Evolutionary conservation across 164 flowering plant genomes (phyloP), one percentile per base, ranked within the genome.

Genomic region (Cinnamomum chago): DNA sequence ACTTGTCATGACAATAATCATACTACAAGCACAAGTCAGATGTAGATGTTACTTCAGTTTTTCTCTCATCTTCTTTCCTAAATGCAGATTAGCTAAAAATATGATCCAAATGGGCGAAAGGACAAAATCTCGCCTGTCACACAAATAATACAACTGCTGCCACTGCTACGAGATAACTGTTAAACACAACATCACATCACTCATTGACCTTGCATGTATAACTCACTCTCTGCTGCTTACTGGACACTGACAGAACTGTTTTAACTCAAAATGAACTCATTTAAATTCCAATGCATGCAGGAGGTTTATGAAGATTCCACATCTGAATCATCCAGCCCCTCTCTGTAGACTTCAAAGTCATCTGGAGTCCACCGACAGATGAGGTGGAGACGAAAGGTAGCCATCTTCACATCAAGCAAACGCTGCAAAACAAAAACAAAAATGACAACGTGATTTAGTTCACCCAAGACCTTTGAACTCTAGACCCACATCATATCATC

Each of bases 321-420:
- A 75, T 87, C 98, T 27, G 97, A 92, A 64, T 79, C 84, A 67
- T 79, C 91, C 64, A 76, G 76, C 13, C 85, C 89, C 80, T 88
- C 93, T 79, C 72, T 79, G 30, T 88, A 90, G n/a, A 90, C 83
- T 75, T 93, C 97, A 83, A 91, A 95, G 10, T 90, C 97, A 65
- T 86, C 93, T 0, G 86, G 83, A 73, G 87, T 89, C 93, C 94
- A 92, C 75, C 91, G 79, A 82, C 98, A 88, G n/a, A 87, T 73
- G 70, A 93, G 79, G 79, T 87, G 85, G 73, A 95, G 93, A 50
- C 84, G 84, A 82, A 95, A 95, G 18, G 91, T 87, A 25, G 98
- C 97, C 96, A 93, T 87, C 86, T 92, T 88, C 67, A 81, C 79
- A 23, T 88, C 95, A 73, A 95, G 78, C 74, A 90, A 83, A 35